Conservation (phyloP, 192 early-diverging fungal genomes). For the Allomyces javanicus region DNA sequence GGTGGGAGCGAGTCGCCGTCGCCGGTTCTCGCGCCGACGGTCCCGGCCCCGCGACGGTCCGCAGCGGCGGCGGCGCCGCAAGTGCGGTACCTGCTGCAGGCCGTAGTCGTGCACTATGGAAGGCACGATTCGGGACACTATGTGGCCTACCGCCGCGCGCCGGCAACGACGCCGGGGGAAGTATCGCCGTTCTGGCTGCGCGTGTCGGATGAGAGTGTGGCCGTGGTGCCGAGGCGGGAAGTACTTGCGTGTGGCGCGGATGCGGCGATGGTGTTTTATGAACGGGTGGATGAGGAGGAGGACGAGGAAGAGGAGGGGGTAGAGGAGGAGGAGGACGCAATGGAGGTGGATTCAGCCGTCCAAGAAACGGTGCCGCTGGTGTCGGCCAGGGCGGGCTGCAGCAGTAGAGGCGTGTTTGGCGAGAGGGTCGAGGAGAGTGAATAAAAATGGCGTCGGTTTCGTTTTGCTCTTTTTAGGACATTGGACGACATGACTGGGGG, state of each 20-base stretch:
- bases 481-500: no score
- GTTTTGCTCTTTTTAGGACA: no score
- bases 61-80: not conserved
- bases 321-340: no score
- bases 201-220: not conserved
- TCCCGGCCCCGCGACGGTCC: not conserved
- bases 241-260: not conserved
- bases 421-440: no score
- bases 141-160: conserved; percentile 50
- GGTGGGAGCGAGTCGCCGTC: not conserved
- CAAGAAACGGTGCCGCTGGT: no score
- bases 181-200: not conserved
- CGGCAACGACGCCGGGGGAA: not conserved
- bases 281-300: not conserved
- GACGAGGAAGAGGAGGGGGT: no score
- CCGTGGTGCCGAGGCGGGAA: not conserved
- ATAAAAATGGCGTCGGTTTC: no score
- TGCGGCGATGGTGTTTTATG: not conserved
- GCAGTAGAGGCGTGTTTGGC: no score
- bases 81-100: conserved; percentile 43
- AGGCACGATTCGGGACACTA: conserved; percentile 79
- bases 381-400: no score
- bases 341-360: no score
- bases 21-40: not conserved
- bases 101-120: conserved; percentile 71